A percentile compares a stretch with the other conserved stretches of the same genome.
phyloP scores from a whole-genome alignment of 139 green algal species.

The Yamagishiella unicocca region DNA sequence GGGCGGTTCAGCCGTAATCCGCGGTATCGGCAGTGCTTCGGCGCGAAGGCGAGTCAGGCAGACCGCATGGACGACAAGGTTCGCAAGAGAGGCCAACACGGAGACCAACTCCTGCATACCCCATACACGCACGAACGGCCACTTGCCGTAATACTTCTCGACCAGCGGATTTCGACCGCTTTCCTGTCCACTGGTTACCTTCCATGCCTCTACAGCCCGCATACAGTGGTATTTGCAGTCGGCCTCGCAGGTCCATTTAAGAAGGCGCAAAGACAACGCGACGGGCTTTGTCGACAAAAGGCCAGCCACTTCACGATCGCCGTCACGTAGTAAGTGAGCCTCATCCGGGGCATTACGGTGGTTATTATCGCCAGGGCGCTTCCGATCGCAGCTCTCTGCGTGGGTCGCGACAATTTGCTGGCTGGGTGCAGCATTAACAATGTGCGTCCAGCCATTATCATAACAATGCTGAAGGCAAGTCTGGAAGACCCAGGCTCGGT shows the following conservation, averaged over 20 bases:
- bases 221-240: conserved; percentile 87
- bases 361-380: too few relatives aligned
- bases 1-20: too few relatives aligned
- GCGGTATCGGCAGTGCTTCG: neutral
- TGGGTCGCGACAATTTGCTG: neutral
- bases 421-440: neutral
- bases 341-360: too few relatives aligned
- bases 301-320: too few relatives aligned
- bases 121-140: conserved; percentile 83
- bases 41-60: conserved; percentile 47
- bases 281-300: neutral
- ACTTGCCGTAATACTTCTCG: conserved; percentile 92
- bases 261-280: neutral
- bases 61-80: conserved; percentile 76
- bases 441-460: neutral
- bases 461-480: conserved; percentile 4
- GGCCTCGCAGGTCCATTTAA: conserved; percentile 52
- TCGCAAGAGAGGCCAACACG: conserved; percentile 81
- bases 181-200: neutral
- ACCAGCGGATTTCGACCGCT: neutral
- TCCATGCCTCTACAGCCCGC: conserved; percentile 61
- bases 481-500: conserved; percentile 22
- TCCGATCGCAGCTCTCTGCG: neutral
- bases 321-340: too few relatives aligned
- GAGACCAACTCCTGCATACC: conserved; percentile 83